These are phyloP conservation scores for Aspergillus olivimuriae DNA, from an alignment of 495 filamentous ascomycete genomes.

Conservation along the genomic window DNA sequence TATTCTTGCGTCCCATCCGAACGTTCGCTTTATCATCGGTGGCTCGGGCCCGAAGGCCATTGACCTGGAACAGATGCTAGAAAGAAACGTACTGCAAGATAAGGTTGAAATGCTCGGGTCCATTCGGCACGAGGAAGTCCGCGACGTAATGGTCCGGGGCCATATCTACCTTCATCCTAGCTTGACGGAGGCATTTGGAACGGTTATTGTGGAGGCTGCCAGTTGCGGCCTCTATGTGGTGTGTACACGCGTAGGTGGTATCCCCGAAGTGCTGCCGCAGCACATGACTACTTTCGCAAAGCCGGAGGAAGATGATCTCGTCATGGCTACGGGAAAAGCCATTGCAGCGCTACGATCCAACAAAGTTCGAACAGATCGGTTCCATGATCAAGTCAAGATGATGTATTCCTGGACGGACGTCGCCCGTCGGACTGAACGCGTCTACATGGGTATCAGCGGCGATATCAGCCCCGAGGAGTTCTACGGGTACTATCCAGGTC, in stretches of 20 bases:
- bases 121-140: conserved; percentile 90
- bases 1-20: conserved; percentile 78
- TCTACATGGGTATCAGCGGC: conserved; percentile 87
- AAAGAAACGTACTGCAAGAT: conserved; percentile 91
- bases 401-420: conserved; percentile 99
- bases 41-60: conserved; percentile 95
- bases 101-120: conserved; percentile 87
- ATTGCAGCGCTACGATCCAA: conserved; percentile 75
- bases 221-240: conserved; percentile 94
- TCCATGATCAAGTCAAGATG: conserved; percentile 91
- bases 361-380: conserved; percentile 82
- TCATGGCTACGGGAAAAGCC: conserved; percentile 72
- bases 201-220: conserved; percentile 94
- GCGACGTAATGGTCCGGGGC: conserved; percentile 96
- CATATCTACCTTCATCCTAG: conserved; percentile 96
- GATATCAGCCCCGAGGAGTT: conserved; percentile 79
- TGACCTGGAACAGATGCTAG: conserved; percentile 95
- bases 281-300: conserved; percentile 94
- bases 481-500: conserved; percentile 65
- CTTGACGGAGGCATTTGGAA: conserved; percentile 94
- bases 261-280: conserved; percentile 86
- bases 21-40: conserved; percentile 95
- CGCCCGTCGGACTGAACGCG: conserved; percentile 82
- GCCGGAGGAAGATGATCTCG: conserved; percentile 88
- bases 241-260: conserved; percentile 91